Base-by-base conservation (phyloP, 495 filamentous ascomycete genomes). In the Penicillium canescens region DNA sequence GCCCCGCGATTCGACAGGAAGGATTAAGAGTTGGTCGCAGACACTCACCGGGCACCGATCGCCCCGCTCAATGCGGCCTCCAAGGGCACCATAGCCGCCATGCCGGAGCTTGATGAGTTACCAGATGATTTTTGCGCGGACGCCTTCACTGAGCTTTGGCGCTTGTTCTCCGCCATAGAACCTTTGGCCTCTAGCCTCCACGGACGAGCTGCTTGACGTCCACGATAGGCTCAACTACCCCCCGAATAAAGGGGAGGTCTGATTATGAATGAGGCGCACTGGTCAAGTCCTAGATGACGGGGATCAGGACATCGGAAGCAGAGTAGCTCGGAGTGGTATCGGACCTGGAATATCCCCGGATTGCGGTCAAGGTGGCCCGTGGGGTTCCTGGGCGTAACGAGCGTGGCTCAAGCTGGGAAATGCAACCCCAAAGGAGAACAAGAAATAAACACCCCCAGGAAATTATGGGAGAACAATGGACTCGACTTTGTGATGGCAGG, bases 21-120 rank as follows among this genome's bases (percentile, higher is more conserved):
- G 44, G 23, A 33, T 37, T 35, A 39, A 56, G 12, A 51, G 3
- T 31, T 33, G 26, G 16, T 41, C 36, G 20, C 20, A 38, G 31
- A 46, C 35, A 56, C 73, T 67, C 69, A 82, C 79, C 77, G 76
- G 65, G 77, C 75, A 57, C 79, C 79, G 59, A 81, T 76, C 48
- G 72, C 74, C 61, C 70, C 71, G 61, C 71, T 78, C 67, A 81
- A 69, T 37, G 74, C 72, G 47, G 63, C 66, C 43, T 82, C 77
- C 56, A 76, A 52, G 51, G 78, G 71, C 28, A 77, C 70, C 63
- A 74, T 75, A 31, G 61, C 66, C 37, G 76, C 68, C 67, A 71
- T 75, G 55, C 64, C 67, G 50, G 66, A 56, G 18, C 58, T 62
- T 39, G 63, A 55, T 49, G 54, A 52, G 52, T 50, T 57, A 52